Evolutionary conservation across 108 stramenopile species (phyloP), one percentile per base, ranked within the genome.

Genomic region (Hondaea fermentalgiana): DNA sequence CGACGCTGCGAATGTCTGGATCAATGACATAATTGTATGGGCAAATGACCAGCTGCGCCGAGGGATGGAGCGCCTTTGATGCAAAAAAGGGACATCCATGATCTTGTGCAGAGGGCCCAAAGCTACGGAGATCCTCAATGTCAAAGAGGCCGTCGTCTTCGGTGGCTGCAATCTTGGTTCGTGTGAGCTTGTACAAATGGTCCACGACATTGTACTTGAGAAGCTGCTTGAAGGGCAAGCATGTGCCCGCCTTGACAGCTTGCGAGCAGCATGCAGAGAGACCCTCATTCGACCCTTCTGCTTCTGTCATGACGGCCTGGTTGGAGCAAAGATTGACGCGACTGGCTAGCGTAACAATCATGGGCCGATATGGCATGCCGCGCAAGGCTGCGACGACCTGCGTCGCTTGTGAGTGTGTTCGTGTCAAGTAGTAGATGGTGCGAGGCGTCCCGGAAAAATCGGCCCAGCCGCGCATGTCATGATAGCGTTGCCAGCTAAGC

Each of bases 1-100:
- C 95, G 25, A 53, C 51, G 55, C 88, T 90, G 4, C 98, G 92
- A 5, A 96, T 91, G 87, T 94, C 94, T 21, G 96, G 93, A 89
- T 99, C 98, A 90, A 99, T 96, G 5, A 99, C 91, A 89, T 99
- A 99, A 92, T 99, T 99, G 95, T 99, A 99, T 0, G 99, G 99
- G 60, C 98, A 92, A 58, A 99, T 93, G 44, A 99, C 92, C 43
- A 99, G 89, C 87, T 99, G 97, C 23, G 98, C 96, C 6, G 95
- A 89, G 43, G 94, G 83, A 4, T 93, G 89, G 3, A 94, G 58
- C 10, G 91, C 91, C 60, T 98, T 93, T 5, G 94, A 95, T 58
- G 96, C 96, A 87, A 96, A 99, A 89, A 97, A 99, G 21, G 99
- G 98, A 89, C 99, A 99, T 8, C 64, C 64, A 14, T 42, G 42